A percentile compares a stretch with the other conserved stretches of the same genome.
These are phyloP conservation scores for Miamiensis avidus DNA, from an alignment of 169 alveolate genomes.

Conservation along the genomic window DNA sequence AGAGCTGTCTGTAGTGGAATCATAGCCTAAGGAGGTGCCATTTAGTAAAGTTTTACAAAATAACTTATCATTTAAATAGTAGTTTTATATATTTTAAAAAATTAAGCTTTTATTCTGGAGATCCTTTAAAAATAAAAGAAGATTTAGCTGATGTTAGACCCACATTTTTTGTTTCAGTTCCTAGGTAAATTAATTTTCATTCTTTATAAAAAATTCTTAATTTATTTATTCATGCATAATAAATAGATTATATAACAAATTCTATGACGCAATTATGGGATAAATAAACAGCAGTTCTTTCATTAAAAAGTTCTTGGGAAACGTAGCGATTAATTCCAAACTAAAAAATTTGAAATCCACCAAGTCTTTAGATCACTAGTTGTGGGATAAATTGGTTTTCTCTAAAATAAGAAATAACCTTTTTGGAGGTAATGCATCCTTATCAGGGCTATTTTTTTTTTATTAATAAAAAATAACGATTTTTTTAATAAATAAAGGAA, in stretches of 20 bases:
- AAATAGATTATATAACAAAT: conserved; percentile 60
- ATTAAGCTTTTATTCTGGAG: conserved; percentile 34
- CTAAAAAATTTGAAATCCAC: conserved; percentile 22
- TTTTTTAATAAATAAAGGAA: no score
- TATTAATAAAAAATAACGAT: no score
- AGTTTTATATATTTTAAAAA: no score
- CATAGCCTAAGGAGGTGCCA: conserved; percentile 30
- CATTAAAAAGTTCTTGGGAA: conserved; percentile 32
- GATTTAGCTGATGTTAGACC: conserved; percentile 46
- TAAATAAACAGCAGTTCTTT: conserved; percentile 34
- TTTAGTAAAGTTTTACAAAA: conserved; percentile 30
- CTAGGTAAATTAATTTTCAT: conserved; percentile 7
- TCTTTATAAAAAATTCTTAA: no score
- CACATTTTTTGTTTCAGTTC: conserved; percentile 52
- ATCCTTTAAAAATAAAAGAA: conserved; percentile 32
- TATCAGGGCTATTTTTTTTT: no score
- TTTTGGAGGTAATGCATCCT: no score
- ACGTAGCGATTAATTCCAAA: conserved; percentile 49
- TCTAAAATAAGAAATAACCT: no score
- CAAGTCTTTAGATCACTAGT: conserved; percentile 3
- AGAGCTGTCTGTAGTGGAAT: conserved; percentile 28
- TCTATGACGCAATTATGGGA: conserved; percentile 55
- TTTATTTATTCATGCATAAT: no score
- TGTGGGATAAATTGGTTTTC: no score
- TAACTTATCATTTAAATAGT: no score